A percentile compares a stretch with the other conserved stretches of the same genome.
phyloP scores from a whole-genome alignment of 257 asterid genomes.

The Catharanthus roseus region DNA sequence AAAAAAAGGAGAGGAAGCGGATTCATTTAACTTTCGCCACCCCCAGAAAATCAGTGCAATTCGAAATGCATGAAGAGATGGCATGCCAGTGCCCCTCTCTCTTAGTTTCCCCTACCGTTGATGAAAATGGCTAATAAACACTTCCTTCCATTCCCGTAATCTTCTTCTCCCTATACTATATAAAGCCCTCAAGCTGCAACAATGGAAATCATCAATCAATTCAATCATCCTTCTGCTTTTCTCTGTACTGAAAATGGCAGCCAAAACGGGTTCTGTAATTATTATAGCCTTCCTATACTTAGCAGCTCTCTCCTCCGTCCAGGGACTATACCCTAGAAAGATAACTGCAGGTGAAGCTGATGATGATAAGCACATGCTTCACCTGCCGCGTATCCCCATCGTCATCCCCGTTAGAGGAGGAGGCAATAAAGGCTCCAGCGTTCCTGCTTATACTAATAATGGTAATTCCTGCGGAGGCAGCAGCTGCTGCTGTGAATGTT shows the following conservation, averaged over 20 bases:
- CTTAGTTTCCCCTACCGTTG: background rate
- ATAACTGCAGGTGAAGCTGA: background rate
- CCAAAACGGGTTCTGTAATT: conserved; percentile 7
- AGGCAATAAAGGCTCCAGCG: background rate
- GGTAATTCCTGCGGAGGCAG: background rate
- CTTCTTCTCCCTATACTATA: background rate
- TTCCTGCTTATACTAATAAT: background rate
- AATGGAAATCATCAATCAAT: no score
- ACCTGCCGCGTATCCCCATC: background rate
- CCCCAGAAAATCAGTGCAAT: background rate
- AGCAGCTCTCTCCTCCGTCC: conserved; percentile 15
- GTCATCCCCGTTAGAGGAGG: background rate
- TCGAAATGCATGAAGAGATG: background rate
- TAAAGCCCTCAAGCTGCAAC: background rate
- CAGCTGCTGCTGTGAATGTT: background rate
- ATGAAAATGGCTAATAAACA: background rate
- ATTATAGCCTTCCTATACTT: conserved; percentile 16
- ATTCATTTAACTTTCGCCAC: background rate
- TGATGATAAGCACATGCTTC: background rate
- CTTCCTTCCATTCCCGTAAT: background rate
- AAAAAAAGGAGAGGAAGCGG: background rate
- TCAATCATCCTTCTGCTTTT: background rate
- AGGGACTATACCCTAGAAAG: background rate
- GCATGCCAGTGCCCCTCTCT: no score
- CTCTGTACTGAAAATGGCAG: conserved; percentile 10